phyloP scores from a whole-genome alignment of 2,329 filamentous ascomycete species.

The Trichophaea hybrida region DNA sequence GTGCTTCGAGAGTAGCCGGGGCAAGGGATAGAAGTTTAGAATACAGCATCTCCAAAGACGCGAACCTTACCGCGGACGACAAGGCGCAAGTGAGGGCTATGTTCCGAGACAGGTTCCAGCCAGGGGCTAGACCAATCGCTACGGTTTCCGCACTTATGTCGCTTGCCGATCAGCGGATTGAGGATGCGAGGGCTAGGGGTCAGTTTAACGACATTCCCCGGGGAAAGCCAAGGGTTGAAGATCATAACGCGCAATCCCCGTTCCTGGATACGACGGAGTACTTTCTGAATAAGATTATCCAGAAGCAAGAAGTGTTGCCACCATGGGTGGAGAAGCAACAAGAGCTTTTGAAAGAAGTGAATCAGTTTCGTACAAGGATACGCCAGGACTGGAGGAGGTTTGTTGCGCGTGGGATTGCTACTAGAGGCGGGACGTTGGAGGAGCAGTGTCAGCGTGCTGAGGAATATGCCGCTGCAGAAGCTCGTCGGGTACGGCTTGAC shows the following conservation, averaged over 20 bases:
- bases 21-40: constrained; percentile 45
- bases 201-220: constrained; percentile 76
- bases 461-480: constrained; percentile 62
- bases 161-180: constrained; percentile 80
- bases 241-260: constrained; percentile 67
- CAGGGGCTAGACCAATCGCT: constrained; percentile 59
- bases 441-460: constrained; percentile 58
- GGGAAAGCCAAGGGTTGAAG: constrained; percentile 66
- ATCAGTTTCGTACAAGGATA: constrained; percentile 57
- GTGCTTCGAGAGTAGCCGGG: constrained; percentile 33
- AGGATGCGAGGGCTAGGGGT: constrained; percentile 80
- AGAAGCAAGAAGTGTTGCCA: constrained; percentile 85
- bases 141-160: constrained; percentile 64
- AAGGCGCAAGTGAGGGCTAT: constrained; percentile 55
- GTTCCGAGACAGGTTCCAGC: constrained; percentile 66
- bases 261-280: constrained; percentile 96
- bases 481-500: constrained; percentile 25
- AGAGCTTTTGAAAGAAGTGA: constrained; percentile 56
- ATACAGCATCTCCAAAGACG: constrained; percentile 40
- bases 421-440: constrained; percentile 58
- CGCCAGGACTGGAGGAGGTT: constrained; percentile 74
- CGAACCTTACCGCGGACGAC: constrained; percentile 53
- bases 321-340: constrained; percentile 99
- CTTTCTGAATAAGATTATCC: constrained; percentile 97
- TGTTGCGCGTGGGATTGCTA: constrained; percentile 62